These are phyloP conservation scores for Dendrothele bispora DNA, from an alignment of 768 basidiomycete genomes.

Conservation along the genomic window DNA sequence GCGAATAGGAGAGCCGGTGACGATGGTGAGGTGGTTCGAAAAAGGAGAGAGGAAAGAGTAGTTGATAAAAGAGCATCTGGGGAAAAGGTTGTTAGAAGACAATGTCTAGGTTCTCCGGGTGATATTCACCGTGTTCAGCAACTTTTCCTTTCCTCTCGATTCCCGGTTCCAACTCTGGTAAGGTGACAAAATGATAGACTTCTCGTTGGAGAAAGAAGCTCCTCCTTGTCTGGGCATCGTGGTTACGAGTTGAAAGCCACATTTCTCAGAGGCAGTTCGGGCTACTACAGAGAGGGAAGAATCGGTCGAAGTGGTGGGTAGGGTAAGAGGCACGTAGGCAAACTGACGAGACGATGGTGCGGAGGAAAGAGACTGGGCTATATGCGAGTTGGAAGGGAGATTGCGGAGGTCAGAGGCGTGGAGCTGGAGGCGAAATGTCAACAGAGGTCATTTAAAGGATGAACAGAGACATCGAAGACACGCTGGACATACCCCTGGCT, in stretches of 20 bases:
- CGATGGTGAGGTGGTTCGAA: constrained; percentile 66
- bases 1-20: constrained; percentile 58
- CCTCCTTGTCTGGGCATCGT: constrained; percentile 37
- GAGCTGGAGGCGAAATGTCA: constrained; percentile 43
- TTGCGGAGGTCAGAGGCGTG: constrained; percentile 73
- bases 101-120: background rate
- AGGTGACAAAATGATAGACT: constrained; percentile 53
- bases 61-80: constrained; percentile 51
- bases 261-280: constrained; percentile 46
- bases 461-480: too few relatives aligned
- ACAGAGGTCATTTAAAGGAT: too few relatives aligned
- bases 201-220: constrained; percentile 37
- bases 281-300: constrained; percentile 35
- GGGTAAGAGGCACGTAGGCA: constrained; percentile 50
- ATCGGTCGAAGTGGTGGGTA: background rate
- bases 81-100: constrained; percentile 12
- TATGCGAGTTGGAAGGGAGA: constrained; percentile 50
- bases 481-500: constrained; percentile 71
- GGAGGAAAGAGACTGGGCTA: constrained; percentile 46
- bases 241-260: constrained; percentile 50
- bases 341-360: constrained; percentile 61
- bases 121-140: constrained; percentile 56
- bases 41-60: constrained; percentile 34
- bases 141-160: constrained; percentile 44
- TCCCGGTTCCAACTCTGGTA: constrained; percentile 45